Conservation (phyloP, 2,329 filamentous ascomycete genomes). For the Dissoconium aciculare region DNA sequence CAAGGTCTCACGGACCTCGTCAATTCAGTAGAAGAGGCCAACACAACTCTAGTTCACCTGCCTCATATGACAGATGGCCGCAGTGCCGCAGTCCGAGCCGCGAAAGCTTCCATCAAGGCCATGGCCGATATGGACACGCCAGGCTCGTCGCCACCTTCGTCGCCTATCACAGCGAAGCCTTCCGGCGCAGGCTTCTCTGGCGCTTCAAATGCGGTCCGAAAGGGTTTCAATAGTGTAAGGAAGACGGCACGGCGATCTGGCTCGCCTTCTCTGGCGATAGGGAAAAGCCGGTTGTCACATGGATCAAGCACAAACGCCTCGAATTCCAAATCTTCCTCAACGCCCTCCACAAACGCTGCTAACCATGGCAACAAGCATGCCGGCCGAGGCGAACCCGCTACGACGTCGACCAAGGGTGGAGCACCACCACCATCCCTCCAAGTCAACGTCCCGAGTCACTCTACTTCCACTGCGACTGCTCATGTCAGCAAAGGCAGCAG, state of each 20-base stretch:
- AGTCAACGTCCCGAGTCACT: too few relatives aligned
- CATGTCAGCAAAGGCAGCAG: too few relatives aligned
- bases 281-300: too few relatives aligned
- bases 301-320: too few relatives aligned
- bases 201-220: conserved; percentile 18
- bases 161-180: conserved; percentile 7
- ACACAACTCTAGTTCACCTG: conserved; percentile 46
- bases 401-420: too few relatives aligned
- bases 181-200: conserved; percentile 9
- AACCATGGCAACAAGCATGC: too few relatives aligned
- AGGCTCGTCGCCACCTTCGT: conserved; percentile 9
- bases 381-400: too few relatives aligned
- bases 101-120: conserved; percentile 22
- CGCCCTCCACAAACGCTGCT: too few relatives aligned
- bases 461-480: too few relatives aligned
- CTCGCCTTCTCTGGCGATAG: too few relatives aligned
- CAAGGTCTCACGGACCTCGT: conserved; percentile 55
- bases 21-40: conserved; percentile 52
- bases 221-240: conserved; percentile 21
- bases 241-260: conserved; percentile 18
- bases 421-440: too few relatives aligned
- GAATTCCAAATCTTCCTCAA: too few relatives aligned
- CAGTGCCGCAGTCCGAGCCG: conserved; percentile 41
- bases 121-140: conserved; percentile 18
- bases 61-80: conserved; percentile 50